Conservation (phyloP, 306 rosid genomes). For the Trichosanthes cucumerina region DNA sequence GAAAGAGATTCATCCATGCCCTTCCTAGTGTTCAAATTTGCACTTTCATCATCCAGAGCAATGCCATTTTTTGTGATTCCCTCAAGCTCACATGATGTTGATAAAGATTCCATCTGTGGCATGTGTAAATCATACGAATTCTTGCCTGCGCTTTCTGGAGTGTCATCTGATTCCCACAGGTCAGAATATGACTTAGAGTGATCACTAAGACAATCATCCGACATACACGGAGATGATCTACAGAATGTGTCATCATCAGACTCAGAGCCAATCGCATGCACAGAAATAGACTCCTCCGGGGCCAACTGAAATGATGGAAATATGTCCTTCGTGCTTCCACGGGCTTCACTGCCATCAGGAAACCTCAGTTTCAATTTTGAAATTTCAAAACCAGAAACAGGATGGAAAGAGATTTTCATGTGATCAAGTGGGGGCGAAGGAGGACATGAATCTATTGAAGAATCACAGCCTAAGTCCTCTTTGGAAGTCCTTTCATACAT, state of each 20-base stretch:
- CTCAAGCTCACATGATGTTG: slow-evolving; percentile 26
- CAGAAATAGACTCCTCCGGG: slow-evolving; percentile 52
- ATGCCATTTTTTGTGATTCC: slow-evolving; percentile 23
- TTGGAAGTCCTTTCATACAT: slow-evolving; percentile 25
- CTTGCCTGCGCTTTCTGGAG: slow-evolving; percentile 41
- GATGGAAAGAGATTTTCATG: slow-evolving; percentile 91
- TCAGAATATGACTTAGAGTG: slow-evolving; percentile 63
- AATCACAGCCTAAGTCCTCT: slow-evolving; percentile 32
- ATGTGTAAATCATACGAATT: slow-evolving; percentile 33
- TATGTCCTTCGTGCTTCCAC: slow-evolving; percentile 42
- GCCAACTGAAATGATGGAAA: slow-evolving; percentile 87
- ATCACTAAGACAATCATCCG: slow-evolving; percentile 66
- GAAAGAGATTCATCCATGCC: slow-evolving; percentile 39
- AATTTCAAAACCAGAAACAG: slow-evolving; percentile 46
- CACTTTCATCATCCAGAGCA: slow-evolving; percentile 24
- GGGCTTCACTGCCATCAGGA: slow-evolving; percentile 59
- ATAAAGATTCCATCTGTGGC: slow-evolving; percentile 37
- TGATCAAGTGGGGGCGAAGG: slow-evolving; percentile 94
- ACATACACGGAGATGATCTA: slow-evolving; percentile 67
- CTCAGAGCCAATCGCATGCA: slow-evolving; percentile 49
- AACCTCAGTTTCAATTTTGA: slow-evolving; percentile 63
- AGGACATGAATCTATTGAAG: slow-evolving; percentile 45
- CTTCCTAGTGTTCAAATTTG: slow-evolving; percentile 15
- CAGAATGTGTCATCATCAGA: slow-evolving; percentile 91
- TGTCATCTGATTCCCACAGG: slow-evolving; percentile 74